phyloP scores from a whole-genome alignment of 2,329 filamentous ascomycete genomes.

The Colletotrichum ledebouriae region DNA sequence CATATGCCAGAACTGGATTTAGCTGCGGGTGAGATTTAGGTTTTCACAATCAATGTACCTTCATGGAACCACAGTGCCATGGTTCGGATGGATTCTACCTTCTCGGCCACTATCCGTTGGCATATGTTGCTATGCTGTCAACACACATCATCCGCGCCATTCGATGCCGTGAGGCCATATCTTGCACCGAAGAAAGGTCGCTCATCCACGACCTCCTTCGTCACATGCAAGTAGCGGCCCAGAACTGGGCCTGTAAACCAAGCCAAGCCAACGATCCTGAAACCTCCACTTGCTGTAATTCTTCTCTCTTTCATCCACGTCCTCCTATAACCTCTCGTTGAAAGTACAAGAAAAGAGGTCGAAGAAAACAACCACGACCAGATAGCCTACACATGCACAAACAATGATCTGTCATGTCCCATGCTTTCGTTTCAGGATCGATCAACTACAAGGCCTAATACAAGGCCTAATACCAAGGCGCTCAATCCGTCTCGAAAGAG shows the following conservation, averaged over 20 bases:
- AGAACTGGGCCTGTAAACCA: conserved; percentile 1
- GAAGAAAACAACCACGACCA: conserved; percentile 19
- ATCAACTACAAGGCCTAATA: not conserved
- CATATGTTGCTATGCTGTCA: conserved; percentile 8
- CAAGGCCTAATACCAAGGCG: not conserved
- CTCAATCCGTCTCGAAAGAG: conserved; percentile 1
- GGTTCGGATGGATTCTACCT: conserved; percentile 19
- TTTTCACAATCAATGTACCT: conserved; percentile 13
- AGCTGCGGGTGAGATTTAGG: conserved; percentile 6
- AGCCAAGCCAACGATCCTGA: conserved; percentile 36
- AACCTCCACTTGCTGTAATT: conserved; percentile 17
- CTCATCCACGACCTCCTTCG: conserved; percentile 11
- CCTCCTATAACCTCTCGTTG: conserved; percentile 10
- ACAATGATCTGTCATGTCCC: conserved; percentile 32
- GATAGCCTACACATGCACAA: conserved; percentile 36
- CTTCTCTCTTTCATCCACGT: conserved; percentile 1
- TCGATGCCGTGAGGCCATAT: not conserved
- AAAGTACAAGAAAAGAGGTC: conserved; percentile 10
- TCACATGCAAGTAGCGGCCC: conserved; percentile 29
- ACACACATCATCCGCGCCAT: not conserved
- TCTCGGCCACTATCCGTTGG: conserved; percentile 1
- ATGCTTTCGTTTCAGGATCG: conserved; percentile 31
- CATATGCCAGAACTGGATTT: too few relatives aligned
- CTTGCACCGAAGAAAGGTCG: conserved; percentile 7
- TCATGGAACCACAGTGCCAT: not conserved